These are phyloP conservation scores for Penicillium herquei DNA, from an alignment of 495 filamentous ascomycete genomes.

Conservation along the genomic window DNA sequence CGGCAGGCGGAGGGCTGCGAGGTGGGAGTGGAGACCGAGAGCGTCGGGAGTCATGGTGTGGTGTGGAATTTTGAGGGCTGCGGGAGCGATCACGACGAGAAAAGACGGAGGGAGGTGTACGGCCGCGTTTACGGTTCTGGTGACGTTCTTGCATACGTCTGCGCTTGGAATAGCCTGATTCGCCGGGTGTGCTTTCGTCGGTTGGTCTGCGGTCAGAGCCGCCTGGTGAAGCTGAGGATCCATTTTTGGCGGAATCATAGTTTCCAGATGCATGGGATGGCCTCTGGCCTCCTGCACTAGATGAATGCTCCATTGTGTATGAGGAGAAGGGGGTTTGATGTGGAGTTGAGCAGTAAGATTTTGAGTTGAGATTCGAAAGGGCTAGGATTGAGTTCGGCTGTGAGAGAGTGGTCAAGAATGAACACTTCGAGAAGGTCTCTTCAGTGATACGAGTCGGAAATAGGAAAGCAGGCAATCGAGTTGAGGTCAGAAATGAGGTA, in stretches of 20 bases:
- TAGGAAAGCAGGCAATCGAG: not conserved
- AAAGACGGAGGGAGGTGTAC: constrained; percentile 40
- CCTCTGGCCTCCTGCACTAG: constrained; percentile 5
- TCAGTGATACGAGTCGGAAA: not conserved
- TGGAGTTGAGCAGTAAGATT: not conserved
- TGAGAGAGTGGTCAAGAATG: too few species aligned
- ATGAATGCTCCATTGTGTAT: constrained; percentile 10
- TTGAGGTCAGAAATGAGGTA: not conserved
- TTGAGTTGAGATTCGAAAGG: not conserved
- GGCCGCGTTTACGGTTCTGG: constrained; percentile 40
- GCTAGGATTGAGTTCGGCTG: not conserved
- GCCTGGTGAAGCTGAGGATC: constrained; percentile 3
- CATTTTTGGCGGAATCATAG: constrained; percentile 9
- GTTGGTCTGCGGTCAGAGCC: constrained; percentile 23
- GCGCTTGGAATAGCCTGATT: constrained; percentile 32
- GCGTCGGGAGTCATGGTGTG: constrained; percentile 29
- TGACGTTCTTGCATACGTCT: constrained; percentile 46
- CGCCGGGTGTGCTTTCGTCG: constrained; percentile 19
- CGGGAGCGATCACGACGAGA: constrained; percentile 41
- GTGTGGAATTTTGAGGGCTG: constrained; percentile 23
- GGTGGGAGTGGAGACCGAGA: constrained; percentile 39
- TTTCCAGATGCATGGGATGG: not conserved
- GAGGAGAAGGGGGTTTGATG: not conserved
- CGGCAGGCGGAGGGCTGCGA: constrained; percentile 41
- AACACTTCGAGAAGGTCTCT: not conserved